phyloP scores from a whole-genome alignment of 2,329 filamentous ascomycete genomes.

The Arthroderma sp. region DNA sequence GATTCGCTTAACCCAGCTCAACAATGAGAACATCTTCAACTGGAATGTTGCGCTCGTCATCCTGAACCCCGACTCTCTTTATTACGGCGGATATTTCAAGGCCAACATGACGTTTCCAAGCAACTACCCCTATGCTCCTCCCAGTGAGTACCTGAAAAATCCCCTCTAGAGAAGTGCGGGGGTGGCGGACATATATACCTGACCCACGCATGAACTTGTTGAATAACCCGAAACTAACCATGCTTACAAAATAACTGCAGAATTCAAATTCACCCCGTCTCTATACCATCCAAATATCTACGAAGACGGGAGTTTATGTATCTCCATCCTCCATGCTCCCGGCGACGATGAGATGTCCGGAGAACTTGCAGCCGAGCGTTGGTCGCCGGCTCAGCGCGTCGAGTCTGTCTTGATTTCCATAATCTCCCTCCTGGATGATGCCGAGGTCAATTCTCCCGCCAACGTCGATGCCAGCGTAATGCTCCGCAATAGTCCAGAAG shows the following conservation, averaged over 20 bases:
- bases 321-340: slow-evolving; percentile 86
- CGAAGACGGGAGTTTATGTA: slow-evolving; percentile 77
- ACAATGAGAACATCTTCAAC: slow-evolving; percentile 69
- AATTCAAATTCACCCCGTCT: slow-evolving; percentile 65
- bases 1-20: slow-evolving; percentile 39
- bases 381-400: slow-evolving; percentile 85
- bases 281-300: slow-evolving; percentile 94
- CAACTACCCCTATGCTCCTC: slow-evolving; percentile 83
- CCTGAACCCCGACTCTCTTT: slow-evolving; percentile 79
- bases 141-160: slow-evolving; percentile 33
- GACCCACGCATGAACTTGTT: no score
- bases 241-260: background rate
- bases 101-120: slow-evolving; percentile 74
- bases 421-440: slow-evolving; percentile 80
- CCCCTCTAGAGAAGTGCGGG: background rate
- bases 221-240: no score
- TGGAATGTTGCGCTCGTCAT: slow-evolving; percentile 88
- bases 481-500: slow-evolving; percentile 57
- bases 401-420: slow-evolving; percentile 92
- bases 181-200: no score
- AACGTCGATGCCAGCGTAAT: slow-evolving; percentile 88
- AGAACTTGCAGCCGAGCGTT: slow-evolving; percentile 77
- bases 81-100: slow-evolving; percentile 86
- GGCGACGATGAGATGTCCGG: slow-evolving; percentile 90
- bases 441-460: slow-evolving; percentile 83